Evolutionary conservation across 768 basidiomycete genomes (phyloP), one percentile per base, ranked within the genome.

Genomic region (Pisolithus tinctorius): DNA sequence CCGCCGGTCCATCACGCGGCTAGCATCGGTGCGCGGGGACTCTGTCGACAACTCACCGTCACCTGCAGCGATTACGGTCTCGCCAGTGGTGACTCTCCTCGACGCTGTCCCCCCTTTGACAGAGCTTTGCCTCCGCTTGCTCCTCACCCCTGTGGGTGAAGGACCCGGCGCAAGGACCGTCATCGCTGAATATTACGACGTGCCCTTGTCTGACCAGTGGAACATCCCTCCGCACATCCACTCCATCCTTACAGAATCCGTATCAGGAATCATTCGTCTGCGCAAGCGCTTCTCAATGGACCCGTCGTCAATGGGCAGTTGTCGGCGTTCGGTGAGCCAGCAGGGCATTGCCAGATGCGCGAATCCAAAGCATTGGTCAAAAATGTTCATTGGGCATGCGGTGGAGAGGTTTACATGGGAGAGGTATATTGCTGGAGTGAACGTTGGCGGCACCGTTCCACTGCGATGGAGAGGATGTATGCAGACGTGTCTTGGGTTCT

Each of bases 341-440:
- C 60, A 72, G 16, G 76, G 78, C 4, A 55, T 68, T 39, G 80
- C 82, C 53, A 69, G 72, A 6, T 83, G 81, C 53, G 75, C 80
- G 23, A 64, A 46, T 48, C 81, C 74, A 45, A 56, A 53, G 16
- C 65, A 61, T 16, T 39, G 30, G 17, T 60, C 57, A 0, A 55
- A 62, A 0, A 62, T 81, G 11, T 87, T 85, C 50, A 73, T 84
- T 6, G 66, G 57, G 23, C 81, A 77, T 43, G 76, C 75, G 4
- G 84, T 85, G 59, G 79, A 84, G 64, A 70, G 83, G 50, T 78
- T 73, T 53, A 79, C 82, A 3, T 89, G 87, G 87, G 83, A 83
- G 59, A 67, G 60, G 6, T 66, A 52, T 11, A 67, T 86, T 26
- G 81, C 78, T 0, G 78, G 79, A 6, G 70, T 74, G 23, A 62